These are phyloP conservation scores for Debaryomycetaceae sp. DNA, from an alignment of 1,139 yeast genomes.

Conservation along the genomic window DNA sequence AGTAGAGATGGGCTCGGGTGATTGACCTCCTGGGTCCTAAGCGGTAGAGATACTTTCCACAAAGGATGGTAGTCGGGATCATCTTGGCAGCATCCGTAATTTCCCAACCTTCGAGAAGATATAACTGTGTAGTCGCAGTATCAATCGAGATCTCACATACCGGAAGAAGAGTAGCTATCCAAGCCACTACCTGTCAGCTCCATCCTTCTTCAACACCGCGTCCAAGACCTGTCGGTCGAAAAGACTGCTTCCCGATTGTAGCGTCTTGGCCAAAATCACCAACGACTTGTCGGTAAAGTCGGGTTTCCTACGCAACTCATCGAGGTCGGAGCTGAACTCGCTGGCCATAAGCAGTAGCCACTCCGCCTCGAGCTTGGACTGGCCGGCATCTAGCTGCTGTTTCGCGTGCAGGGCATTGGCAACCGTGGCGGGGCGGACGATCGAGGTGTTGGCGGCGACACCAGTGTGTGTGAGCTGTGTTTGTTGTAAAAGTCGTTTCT, in stretches of 20 bases:
- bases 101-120: too few relatives aligned
- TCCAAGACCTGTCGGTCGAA: slow-evolving; percentile 53
- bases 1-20: too few relatives aligned
- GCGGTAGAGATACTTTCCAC: too few relatives aligned
- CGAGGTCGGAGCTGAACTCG: slow-evolving; percentile 53
- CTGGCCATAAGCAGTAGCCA: slow-evolving; percentile 48
- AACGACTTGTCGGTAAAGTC: slow-evolving; percentile 53
- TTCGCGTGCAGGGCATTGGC: slow-evolving; percentile 14
- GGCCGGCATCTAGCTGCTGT: slow-evolving; percentile 16
- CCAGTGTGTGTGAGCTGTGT: slow-evolving; percentile 18
- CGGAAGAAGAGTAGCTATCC: too few relatives aligned
- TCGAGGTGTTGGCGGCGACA: slow-evolving; percentile 9
- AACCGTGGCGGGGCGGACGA: slow-evolving; percentile 7
- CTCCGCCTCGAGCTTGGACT: slow-evolving; percentile 36
- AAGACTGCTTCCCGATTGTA: slow-evolving; percentile 57
- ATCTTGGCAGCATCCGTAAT: too few relatives aligned
- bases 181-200: neutral
- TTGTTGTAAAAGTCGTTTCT: slow-evolving; percentile 14
- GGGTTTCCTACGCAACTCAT: slow-evolving; percentile 50
- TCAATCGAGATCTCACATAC: too few relatives aligned
- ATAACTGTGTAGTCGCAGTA: too few relatives aligned
- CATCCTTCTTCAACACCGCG: slow-evolving; percentile 17
- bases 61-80: too few relatives aligned
- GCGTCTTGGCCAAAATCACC: slow-evolving; percentile 49
- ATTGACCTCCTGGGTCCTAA: too few relatives aligned